These are phyloP conservation scores for Sutorius australiensis DNA, from an alignment of 768 basidiomycete genomes.

Conservation along the genomic window DNA sequence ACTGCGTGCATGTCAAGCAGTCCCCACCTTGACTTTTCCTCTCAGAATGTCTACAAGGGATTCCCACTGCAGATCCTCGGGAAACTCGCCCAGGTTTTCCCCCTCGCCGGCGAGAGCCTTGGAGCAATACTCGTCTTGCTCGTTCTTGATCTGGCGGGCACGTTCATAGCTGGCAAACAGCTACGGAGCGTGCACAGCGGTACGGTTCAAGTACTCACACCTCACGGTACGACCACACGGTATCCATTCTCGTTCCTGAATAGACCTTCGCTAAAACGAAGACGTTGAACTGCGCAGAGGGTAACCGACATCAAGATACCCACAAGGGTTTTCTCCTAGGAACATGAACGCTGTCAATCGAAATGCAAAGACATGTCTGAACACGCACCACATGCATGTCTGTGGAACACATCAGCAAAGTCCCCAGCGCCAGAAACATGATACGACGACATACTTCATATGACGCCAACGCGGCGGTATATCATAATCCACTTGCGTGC, in stretches of 20 bases:
- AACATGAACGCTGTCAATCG: background rate
- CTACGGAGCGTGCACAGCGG: background rate
- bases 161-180: slow-evolving; percentile 46
- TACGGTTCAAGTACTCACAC: slow-evolving; percentile 31
- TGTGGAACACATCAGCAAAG: slow-evolving; percentile 23
- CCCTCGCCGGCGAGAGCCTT: slow-evolving; percentile 45
- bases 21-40: slow-evolving; percentile 65
- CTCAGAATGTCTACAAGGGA: slow-evolving; percentile 66
- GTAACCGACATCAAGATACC: slow-evolving; percentile 1
- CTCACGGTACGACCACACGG: slow-evolving; percentile 63
- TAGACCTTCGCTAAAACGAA: slow-evolving; percentile 28
- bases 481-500: slow-evolving; percentile 29
- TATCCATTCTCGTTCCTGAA: slow-evolving; percentile 55
- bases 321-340: slow-evolving; percentile 56
- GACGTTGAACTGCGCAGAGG: background rate
- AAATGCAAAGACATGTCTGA: slow-evolving; percentile 11
- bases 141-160: slow-evolving; percentile 59
- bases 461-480: slow-evolving; percentile 58
- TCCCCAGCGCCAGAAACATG: background rate
- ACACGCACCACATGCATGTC: slow-evolving; percentile 57
- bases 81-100: slow-evolving; percentile 51
- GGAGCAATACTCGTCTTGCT: slow-evolving; percentile 65
- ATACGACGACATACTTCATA: slow-evolving; percentile 54
- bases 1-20: too few species aligned
- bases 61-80: slow-evolving; percentile 68